phyloP scores from a whole-genome alignment of 1,284 basidiomycete genomes.

The Wallemia ichthyophaga region DNA sequence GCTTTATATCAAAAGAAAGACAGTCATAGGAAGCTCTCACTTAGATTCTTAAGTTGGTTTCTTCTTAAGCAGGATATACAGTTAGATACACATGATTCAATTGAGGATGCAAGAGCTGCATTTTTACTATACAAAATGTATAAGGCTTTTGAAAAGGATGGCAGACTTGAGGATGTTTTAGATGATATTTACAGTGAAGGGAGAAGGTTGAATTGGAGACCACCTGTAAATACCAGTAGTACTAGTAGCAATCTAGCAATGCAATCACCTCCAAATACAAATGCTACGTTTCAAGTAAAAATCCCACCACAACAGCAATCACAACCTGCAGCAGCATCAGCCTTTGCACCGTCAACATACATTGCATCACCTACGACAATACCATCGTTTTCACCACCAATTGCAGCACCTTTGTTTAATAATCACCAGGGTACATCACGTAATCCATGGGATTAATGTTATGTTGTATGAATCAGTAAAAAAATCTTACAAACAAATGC shows the following conservation, averaged over 20 bases:
- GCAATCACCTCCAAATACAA: neutral
- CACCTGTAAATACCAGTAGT: neutral
- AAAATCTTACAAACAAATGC: neutral
- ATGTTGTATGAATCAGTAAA: neutral
- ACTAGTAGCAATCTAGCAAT: neutral
- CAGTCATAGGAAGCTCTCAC: slow-evolving; percentile 56
- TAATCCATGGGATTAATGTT: neutral
- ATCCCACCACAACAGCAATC: neutral
- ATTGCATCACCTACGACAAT: too few relatives aligned
- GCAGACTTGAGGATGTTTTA: slow-evolving; percentile 56
- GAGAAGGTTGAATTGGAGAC: slow-evolving; percentile 10
- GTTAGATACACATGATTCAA: slow-evolving; percentile 67
- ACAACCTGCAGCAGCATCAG: neutral
- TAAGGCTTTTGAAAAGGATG: slow-evolving; percentile 40
- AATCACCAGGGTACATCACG: too few relatives aligned
- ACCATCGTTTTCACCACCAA: too few relatives aligned
- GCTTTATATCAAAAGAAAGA: slow-evolving; percentile 62
- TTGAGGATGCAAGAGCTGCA: slow-evolving; percentile 54
- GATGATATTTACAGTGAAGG: slow-evolving; percentile 32
- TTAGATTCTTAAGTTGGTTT: slow-evolving; percentile 86
- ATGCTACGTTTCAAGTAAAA: neutral
- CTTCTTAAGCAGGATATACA: slow-evolving; percentile 74
- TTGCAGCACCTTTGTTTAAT: too few relatives aligned
- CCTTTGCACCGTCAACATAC: neutral
- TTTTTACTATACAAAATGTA: slow-evolving; percentile 62